A percentile compares a stretch with the other conserved stretches of the same genome.
These are phyloP conservation scores for Vitellaria paradoxa DNA, from an alignment of 179 eudicot genomes.

Conservation along the genomic window DNA sequence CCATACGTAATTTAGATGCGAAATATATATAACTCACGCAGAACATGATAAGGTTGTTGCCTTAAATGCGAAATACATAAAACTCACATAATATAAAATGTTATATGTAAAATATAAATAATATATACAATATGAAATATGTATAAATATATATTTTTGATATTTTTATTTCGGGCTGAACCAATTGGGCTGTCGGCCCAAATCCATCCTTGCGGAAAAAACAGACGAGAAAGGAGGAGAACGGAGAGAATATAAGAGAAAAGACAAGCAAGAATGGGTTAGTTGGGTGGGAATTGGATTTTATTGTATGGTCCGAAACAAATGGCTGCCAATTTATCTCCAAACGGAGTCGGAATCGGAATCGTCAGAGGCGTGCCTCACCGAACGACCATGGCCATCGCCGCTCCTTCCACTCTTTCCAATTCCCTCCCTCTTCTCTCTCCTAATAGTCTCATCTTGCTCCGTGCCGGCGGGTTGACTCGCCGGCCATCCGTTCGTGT, in stretches of 20 bases:
- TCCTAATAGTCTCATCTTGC: constrained; percentile 19
- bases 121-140: too few species aligned
- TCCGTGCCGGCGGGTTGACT: constrained; percentile 24
- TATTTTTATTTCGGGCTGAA: too few species aligned
- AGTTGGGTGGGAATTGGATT: not conserved
- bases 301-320: constrained; percentile 45
- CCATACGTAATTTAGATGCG: too few species aligned
- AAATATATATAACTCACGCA: too few species aligned
- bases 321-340: constrained; percentile 15
- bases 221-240: not conserved
- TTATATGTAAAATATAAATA: too few species aligned
- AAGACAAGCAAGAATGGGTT: not conserved
- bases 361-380: constrained; percentile 14
- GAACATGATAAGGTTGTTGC: too few species aligned
- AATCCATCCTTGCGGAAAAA: too few species aligned
- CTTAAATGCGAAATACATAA: too few species aligned
- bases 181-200: too few species aligned
- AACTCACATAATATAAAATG: too few species aligned
- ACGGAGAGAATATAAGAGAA: not conserved
- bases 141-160: too few species aligned
- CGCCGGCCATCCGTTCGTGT: constrained; percentile 26
- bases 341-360: constrained; percentile 7
- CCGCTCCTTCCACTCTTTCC: constrained; percentile 29
- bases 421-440: constrained; percentile 20
- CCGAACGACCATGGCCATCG: constrained; percentile 24